phyloP scores from a whole-genome alignment of 495 filamentous ascomycete genomes.

The Neohortaea acidophila region DNA sequence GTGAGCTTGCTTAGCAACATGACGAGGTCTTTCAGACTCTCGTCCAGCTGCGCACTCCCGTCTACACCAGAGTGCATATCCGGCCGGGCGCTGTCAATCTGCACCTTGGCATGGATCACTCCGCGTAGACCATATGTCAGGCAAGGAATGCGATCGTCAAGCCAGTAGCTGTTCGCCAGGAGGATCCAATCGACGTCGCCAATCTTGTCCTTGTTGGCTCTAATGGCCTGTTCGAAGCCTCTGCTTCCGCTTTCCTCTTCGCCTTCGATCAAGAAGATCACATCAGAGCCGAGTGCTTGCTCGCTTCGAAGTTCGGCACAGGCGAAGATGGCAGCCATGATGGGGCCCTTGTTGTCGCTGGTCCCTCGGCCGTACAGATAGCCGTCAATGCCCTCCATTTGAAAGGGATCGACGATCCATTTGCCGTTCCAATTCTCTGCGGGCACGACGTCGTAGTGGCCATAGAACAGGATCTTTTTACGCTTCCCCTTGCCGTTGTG shows the following conservation, averaged over 20 bases:
- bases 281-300: conserved; percentile 64
- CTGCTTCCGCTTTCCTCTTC: conserved; percentile 91
- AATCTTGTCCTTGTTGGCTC: conserved; percentile 63
- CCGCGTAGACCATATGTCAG: conserved; percentile 87
- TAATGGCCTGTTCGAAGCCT: conserved; percentile 70
- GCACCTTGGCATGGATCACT: conserved; percentile 85
- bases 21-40: conserved; percentile 80
- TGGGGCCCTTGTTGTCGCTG: conserved; percentile 92
- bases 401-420: conserved; percentile 79
- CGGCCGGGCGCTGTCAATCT: conserved; percentile 67
- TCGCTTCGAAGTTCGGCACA: conserved; percentile 71
- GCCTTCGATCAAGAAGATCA: conserved; percentile 88
- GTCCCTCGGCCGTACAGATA: conserved; percentile 95
- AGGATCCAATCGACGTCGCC: conserved; percentile 86
- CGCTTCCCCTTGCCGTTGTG: conserved; percentile 36
- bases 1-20: conserved; percentile 65
- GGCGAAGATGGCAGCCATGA: conserved; percentile 82
- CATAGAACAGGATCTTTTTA: conserved; percentile 89
- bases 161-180: conserved; percentile 94
- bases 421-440: conserved; percentile 63
- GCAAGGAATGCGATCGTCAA: conserved; percentile 88
- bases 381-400: conserved; percentile 69
- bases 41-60: conserved; percentile 71
- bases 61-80: conserved; percentile 95
- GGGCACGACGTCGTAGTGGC: conserved; percentile 97